Evolutionary conservation across 768 basidiomycete genomes (phyloP), one percentile per base, ranked within the genome.

Genomic region (Trametes coccinea): DNA sequence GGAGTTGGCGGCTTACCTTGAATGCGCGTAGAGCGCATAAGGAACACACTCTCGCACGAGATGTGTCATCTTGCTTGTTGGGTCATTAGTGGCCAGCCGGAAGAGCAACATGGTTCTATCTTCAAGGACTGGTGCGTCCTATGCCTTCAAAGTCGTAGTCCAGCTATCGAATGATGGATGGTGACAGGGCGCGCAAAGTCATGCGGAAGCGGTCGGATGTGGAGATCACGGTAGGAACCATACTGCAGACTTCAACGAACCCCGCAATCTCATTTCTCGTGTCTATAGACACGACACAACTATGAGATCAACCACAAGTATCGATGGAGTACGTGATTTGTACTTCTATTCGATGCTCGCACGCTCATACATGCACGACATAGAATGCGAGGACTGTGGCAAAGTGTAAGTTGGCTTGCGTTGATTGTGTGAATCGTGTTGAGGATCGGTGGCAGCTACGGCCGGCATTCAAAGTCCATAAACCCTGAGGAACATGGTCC

Each of bases 51-150:
- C 11, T 86, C 90, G 33, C 93, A 95, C 67, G 93, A 95, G 72
- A 93, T 95, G 92, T 95, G 93, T 67, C 93, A 95, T 75, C 73
- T 95, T 37, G 93, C 93, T 2, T 84, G 84, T 58, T 95, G 93
- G 93, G 76, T 91, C 27, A 90, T 95, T 57, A 84, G 89, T 70
- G 76, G 81, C 16, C 79, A 85, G 9, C 82, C 86, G 4, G 84
- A 84, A 60, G 90, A 92, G 71, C 82, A 81, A 6, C 92, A 95
- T 66, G 92, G 92, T 6, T 78, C 74, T 45, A 74, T 84, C 13
- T 94, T 88, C 76, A 90, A 89, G 69, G 72, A 71, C 51, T 94
- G 92, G 92, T 80, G 65, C 44, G 45, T 56, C 14, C 7, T 2
- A 33, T 11, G 9, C 10, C 27, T 31, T 30, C 22, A 46, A 34